A percentile compares a stretch with the other conserved stretches of the same genome.
These are phyloP conservation scores for Leccinum broughii DNA, from an alignment of 768 basidiomycete genomes.

Conservation along the genomic window DNA sequence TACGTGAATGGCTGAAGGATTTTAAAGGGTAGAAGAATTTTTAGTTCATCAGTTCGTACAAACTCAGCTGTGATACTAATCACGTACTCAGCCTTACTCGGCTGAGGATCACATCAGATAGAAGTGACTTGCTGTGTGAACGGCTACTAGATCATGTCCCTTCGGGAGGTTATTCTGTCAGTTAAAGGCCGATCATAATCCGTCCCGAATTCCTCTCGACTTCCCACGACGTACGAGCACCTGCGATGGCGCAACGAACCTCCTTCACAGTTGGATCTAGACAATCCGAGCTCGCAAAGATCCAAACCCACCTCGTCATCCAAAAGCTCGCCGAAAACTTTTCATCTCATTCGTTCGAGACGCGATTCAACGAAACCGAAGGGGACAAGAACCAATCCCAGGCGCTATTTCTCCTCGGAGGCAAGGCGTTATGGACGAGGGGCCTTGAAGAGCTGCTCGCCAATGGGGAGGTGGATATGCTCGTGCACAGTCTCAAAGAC, in stretches of 20 bases:
- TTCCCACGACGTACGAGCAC: neutral
- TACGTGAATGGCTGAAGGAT: conserved; percentile 67
- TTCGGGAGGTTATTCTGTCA: too few species aligned
- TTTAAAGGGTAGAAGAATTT: conserved; percentile 28
- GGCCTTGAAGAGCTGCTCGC: conserved; percentile 88
- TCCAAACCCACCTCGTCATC: conserved; percentile 84
- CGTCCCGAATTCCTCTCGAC: neutral
- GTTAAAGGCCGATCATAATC: neutral
- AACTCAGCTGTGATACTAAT: neutral
- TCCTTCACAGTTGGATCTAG: conserved; percentile 81
- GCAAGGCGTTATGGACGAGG: conserved; percentile 95
- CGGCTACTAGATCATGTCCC: neutral
- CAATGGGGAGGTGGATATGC: conserved; percentile 76
- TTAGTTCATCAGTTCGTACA: neutral
- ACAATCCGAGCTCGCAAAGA: conserved; percentile 82
- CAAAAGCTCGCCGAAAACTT: conserved; percentile 58
- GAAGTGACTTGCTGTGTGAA: neutral
- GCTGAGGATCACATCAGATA: too few species aligned
- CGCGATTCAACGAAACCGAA: conserved; percentile 67
- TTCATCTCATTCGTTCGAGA: conserved; percentile 50
- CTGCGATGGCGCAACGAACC: conserved; percentile 32
- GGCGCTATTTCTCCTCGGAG: conserved; percentile 84
- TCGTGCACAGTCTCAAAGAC: conserved; percentile 93
- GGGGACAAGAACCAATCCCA: conserved; percentile 91
- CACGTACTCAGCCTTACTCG: neutral